Base-by-base conservation (phyloP, 805 yeast species). In the Starmerella apis region DNA sequence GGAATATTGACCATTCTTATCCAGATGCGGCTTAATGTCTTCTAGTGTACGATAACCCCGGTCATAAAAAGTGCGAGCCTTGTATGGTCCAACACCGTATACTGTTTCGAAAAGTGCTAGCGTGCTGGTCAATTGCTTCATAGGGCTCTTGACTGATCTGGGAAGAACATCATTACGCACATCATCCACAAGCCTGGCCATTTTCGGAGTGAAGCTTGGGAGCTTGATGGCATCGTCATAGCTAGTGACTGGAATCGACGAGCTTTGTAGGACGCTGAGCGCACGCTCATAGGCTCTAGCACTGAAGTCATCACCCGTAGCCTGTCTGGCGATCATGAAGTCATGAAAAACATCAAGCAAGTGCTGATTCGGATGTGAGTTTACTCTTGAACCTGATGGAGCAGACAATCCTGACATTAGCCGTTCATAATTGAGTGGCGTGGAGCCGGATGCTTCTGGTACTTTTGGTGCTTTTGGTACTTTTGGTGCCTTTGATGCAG, bases 61-160 rank as follows among this genome's bases (percentile, higher is more conserved):
- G 5, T 63, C 52, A 43, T 68, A 66, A 69, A 77, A 70, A 43
- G 63, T 58, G 23, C 61, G 55, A 0, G 80, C 76, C 3, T 63
- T 61, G 6, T 47, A 56, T 3, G 68, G 63, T 0, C 81, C 81
- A 8, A 78, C 78, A 0, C 80, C 79, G 56, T 72, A 68, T 3
- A 78, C 68, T 0, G 68, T 64, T 36, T 65, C 61, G 39, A 78
- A 68, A 37, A 60, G 48, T 19, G 61, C 58, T 30, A 73, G 46
- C 3, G 63, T 55, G 13, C 57, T 49, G 13, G 49, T 20, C 31
- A 23, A 25, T 16, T 50, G 25, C 18, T 47, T 43, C 16, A 31
- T 36, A 3, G 37, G 20, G 14, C 16, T 4, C 16, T 47, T 11
- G 22, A 47, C 14, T 3, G 13, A 11, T 2, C n/a, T 51, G 55